Percentiles rank a stretch among this genome's conserved stretches.
These are phyloP conservation scores for Lolium multiflorum DNA, from an alignment of 176 grass and related monocot species.

Conservation along the genomic window DNA sequence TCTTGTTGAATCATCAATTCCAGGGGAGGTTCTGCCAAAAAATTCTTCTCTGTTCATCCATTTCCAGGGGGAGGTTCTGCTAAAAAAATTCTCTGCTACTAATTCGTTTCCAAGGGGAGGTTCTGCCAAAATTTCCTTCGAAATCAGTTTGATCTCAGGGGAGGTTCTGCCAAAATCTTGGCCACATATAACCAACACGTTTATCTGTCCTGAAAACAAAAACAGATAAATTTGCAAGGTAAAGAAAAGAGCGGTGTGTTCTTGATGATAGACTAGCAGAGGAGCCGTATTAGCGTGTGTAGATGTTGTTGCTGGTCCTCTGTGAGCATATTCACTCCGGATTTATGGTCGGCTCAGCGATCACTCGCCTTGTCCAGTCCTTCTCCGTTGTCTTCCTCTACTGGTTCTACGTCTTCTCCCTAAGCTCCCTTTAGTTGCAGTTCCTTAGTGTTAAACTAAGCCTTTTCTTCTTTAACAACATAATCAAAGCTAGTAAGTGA, in stretches of 20 bases:
- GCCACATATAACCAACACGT: neutral
- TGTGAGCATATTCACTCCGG: slow-evolving; percentile 61
- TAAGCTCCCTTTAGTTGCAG: slow-evolving; percentile 36
- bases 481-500: slow-evolving; percentile 37
- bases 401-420: slow-evolving; percentile 99
- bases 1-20: neutral
- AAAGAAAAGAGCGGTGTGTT: slow-evolving; percentile 21
- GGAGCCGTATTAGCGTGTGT: slow-evolving; percentile 28
- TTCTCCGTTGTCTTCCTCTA: slow-evolving; percentile 99
- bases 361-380: slow-evolving; percentile 90
- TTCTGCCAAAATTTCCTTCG: slow-evolving; percentile 20
- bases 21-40: slow-evolving; percentile 49
- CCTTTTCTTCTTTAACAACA: neutral
- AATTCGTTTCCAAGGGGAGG: slow-evolving; percentile 24
- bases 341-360: slow-evolving; percentile 78
- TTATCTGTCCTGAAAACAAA: neutral
- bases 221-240: slow-evolving; percentile 10
- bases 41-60: neutral
- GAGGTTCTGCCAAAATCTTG: slow-evolving; percentile 54
- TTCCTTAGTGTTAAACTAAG: neutral
- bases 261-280: slow-evolving; percentile 57
- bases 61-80: slow-evolving; percentile 44
- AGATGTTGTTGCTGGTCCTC: slow-evolving; percentile 77
- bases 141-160: neutral
- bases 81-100: slow-evolving; percentile 38